Evolutionary conservation across 768 basidiomycete genomes (phyloP).

Genomic region (Postia placenta): DNA sequence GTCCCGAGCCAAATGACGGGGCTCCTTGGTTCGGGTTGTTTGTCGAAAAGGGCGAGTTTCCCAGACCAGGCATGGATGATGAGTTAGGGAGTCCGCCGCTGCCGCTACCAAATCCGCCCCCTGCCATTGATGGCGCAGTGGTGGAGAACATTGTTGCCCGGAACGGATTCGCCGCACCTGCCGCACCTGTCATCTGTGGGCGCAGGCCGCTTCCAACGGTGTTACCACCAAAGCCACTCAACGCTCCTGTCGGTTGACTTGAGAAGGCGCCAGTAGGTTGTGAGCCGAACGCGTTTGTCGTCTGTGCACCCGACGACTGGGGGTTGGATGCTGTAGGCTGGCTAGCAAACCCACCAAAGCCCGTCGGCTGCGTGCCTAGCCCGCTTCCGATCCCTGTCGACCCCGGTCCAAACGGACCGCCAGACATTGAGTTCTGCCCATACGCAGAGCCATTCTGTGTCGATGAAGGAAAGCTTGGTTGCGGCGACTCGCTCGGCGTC

Average conservation of each 20-base stretch:
- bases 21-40: conserved; percentile 14
- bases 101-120: conserved; percentile 4
- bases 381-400: conserved; percentile 11
- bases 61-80: conserved; percentile 22
- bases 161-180: conserved; percentile 35
- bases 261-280: conserved; percentile 51
- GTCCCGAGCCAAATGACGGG: conserved; percentile 14
- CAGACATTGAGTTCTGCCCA: conserved; percentile 2
- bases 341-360: conserved; percentile 22
- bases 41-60: conserved; percentile 9
- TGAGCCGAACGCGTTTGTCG: conserved; percentile 23
- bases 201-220: conserved; percentile 28
- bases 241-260: conserved; percentile 22
- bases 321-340: conserved; percentile 48
- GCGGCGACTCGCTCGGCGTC: conserved; percentile 33
- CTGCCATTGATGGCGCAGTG: conserved; percentile 5
- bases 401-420: conserved; percentile 5
- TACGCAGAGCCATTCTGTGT: not conserved
- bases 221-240: conserved; percentile 25
- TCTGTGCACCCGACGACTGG: conserved; percentile 25
- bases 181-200: conserved; percentile 33
- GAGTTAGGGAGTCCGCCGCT: conserved; percentile 15
- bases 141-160: conserved; percentile 31
- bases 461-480: conserved; percentile 8
- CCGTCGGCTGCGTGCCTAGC: conserved; percentile 1